Evolutionary conservation across 2,329 filamentous ascomycete species (phyloP), one percentile per base, ranked within the genome.

Genomic region (Cyphellophora attinorum): DNA sequence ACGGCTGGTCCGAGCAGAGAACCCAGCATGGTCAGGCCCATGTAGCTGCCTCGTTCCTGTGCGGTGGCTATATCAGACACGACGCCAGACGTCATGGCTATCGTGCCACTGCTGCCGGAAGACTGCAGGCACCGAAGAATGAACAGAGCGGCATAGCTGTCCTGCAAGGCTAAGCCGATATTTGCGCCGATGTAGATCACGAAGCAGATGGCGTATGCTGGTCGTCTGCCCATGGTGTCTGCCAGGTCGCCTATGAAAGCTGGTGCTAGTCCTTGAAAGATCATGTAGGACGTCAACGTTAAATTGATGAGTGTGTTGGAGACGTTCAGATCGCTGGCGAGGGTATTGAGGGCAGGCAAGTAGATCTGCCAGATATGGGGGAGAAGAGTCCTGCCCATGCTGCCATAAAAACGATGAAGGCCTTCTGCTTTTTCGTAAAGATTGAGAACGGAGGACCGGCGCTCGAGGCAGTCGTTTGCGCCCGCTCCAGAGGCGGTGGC

Each of bases 181-280:
- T 62, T 67, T 3, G 61, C 60, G 5, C 39, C 41, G 15, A 65
- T 60, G 35, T 66, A 68, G 23, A 66, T 53, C 13, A 52, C 35
- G 40, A 67, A 65, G 32, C 60, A 62, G 23, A 67, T 46, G 11
- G 15, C 18, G 47, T 70, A 72, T 4, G 65, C 65, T 6, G 67
- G 67, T 37, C 69, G 57, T 37, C 69, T 56, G 12, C 69, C 69
- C 29, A 59, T 59, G 33, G 60, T 64, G 42, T 72, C 69, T 3
- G 67, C 61, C 27, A 72, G 60, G 29, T 65, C 65, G 3, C 65
- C 69, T 38, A 70, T 58, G 12, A 72, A 58, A 45, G 68, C 65
- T 18, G 68, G 68, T 2, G 65, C 62, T 11, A 74, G 52, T 3
- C 67, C 71, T 58, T 74, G 70, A 19, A 70, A 61, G 25, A 71